Evolutionary conservation across 352 stramenopile genomes (phyloP).

Genomic region (Pythium scleroteichum): DNA sequence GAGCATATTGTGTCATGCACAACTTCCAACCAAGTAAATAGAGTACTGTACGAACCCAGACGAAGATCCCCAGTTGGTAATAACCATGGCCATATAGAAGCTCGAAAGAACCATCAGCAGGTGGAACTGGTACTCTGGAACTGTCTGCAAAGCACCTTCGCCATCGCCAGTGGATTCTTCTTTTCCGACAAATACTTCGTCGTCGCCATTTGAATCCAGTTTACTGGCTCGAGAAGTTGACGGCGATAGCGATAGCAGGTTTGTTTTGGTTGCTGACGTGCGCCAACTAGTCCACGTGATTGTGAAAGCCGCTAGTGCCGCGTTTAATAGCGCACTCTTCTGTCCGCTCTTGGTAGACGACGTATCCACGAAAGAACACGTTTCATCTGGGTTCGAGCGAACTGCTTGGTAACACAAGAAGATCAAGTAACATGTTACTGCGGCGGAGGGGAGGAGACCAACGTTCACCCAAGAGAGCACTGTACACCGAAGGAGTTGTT

Average conservation of each 20-base stretch:
- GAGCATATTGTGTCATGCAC: background rate
- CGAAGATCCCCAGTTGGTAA: conserved; percentile 75
- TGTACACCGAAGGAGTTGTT: conserved; percentile 10
- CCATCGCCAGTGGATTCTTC: background rate
- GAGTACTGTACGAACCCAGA: conserved; percentile 39
- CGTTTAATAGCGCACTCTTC: conserved; percentile 50
- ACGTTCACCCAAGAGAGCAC: conserved; percentile 60
- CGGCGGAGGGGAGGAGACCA: conserved; percentile 56
- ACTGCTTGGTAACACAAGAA: conserved; percentile 77
- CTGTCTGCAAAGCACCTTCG: conserved; percentile 4
- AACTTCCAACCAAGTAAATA: background rate
- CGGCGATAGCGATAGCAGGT: conserved; percentile 46
- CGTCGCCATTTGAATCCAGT: background rate
- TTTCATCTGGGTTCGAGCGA: conserved; percentile 59
- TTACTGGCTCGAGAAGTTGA: background rate
- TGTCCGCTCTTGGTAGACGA: conserved; percentile 35
- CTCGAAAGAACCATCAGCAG: conserved; percentile 68
- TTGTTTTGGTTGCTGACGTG: conserved; percentile 62
- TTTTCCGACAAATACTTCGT: conserved; percentile 13
- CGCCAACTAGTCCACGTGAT: conserved; percentile 70
- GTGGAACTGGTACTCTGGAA: conserved; percentile 77
- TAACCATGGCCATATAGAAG: conserved; percentile 85
- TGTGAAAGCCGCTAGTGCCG: conserved; percentile 39
- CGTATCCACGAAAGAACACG: conserved; percentile 37
- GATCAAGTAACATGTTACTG: conserved; percentile 60